phyloP scores from a whole-genome alignment of 495 filamentous ascomycete species.

The Parmelia sp. region DNA sequence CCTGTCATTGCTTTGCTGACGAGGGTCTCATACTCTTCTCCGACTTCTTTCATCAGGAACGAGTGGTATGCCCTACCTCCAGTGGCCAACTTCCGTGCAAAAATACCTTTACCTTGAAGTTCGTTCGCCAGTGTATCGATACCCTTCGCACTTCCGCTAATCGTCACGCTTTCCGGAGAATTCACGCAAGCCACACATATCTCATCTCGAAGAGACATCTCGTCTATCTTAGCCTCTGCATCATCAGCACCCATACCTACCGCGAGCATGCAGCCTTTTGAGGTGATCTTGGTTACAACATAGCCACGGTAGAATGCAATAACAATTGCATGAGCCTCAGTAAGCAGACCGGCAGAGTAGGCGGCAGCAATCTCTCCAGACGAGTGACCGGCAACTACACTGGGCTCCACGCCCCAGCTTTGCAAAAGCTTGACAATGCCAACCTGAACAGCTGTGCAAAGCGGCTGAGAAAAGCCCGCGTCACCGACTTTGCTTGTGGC shows the following conservation, averaged over 20 bases:
- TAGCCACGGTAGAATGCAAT: not conserved
- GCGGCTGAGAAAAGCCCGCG: not conserved
- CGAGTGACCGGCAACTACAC: not conserved
- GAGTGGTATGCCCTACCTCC: conserved; percentile 54
- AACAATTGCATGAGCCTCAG: not conserved
- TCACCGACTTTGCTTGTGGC: not conserved
- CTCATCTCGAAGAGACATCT: not conserved
- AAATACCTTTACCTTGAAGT: conserved; percentile 25
- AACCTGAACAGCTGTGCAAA: not conserved
- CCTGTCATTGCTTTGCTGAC: too few relatives aligned
- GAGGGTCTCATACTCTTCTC: conserved; percentile 36
- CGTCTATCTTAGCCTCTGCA: not conserved
- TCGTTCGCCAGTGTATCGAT: not conserved
- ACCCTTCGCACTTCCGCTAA: not conserved
- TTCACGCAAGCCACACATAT: not conserved
- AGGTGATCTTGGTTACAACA: not conserved
- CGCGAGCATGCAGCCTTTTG: not conserved
- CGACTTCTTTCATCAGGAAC: conserved; percentile 43
- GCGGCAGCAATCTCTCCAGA: conserved; percentile 1
- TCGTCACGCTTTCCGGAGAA: not conserved
- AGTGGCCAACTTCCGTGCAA: conserved; percentile 38
- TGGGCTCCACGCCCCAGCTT: not conserved
- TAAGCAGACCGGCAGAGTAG: not conserved
- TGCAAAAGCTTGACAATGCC: not conserved
- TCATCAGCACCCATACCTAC: not conserved